phyloP scores from a whole-genome alignment of 805 yeast genomes.

The Ascoidea rubescens region DNA sequence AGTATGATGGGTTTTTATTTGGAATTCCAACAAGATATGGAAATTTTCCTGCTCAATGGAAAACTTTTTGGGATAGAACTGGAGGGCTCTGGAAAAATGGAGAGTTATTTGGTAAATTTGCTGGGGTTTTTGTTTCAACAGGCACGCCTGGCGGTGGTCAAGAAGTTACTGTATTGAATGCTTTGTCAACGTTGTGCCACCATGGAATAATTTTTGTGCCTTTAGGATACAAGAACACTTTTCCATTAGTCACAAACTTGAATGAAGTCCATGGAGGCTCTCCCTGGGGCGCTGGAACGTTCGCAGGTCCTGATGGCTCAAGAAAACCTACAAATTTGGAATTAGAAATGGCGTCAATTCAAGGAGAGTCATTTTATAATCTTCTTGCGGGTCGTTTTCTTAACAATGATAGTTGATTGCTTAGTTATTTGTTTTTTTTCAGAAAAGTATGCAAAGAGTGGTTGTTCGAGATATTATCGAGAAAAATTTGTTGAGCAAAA shows the following conservation, averaged over 20 bases:
- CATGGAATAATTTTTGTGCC: slow-evolving; percentile 62
- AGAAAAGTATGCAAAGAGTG: too few species aligned
- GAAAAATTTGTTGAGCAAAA: too few species aligned
- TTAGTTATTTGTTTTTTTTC: too few species aligned
- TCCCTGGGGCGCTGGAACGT: slow-evolving; percentile 62
- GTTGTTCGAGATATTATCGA: too few species aligned
- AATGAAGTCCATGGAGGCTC: slow-evolving; percentile 55
- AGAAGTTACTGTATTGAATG: slow-evolving; percentile 42
- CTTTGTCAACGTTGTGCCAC: slow-evolving; percentile 42
- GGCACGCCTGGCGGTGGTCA: slow-evolving; percentile 61
- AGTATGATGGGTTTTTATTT: slow-evolving; percentile 51
- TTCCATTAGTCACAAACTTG: slow-evolving; percentile 29
- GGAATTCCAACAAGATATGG: slow-evolving; percentile 67
- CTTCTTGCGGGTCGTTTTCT: slow-evolving; percentile 11
- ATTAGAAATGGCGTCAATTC: slow-evolving; percentile 37
- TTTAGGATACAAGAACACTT: slow-evolving; percentile 41
- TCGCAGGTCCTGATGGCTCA: slow-evolving; percentile 53
- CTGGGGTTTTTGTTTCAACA: slow-evolving; percentile 45
- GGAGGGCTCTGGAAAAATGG: slow-evolving; percentile 60
- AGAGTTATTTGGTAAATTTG: slow-evolving; percentile 47
- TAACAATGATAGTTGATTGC: too few species aligned
- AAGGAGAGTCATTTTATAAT: slow-evolving; percentile 41
- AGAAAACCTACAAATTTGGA: slow-evolving; percentile 43
- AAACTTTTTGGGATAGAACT: slow-evolving; percentile 49
- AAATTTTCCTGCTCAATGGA: slow-evolving; percentile 48